phyloP scores from a whole-genome alignment of 2,329 filamentous ascomycete species.

The Botrytis fragariae region DNA sequence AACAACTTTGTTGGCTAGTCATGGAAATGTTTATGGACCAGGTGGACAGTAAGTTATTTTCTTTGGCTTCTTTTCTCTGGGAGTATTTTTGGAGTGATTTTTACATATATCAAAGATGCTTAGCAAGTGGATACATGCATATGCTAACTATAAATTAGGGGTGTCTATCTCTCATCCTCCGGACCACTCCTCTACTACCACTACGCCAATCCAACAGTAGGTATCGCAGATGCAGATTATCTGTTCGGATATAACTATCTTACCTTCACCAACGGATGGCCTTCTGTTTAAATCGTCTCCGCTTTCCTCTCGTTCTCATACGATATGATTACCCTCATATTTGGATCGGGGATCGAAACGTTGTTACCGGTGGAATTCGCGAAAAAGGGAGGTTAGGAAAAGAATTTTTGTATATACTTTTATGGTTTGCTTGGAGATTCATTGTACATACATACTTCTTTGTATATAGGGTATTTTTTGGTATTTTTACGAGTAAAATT shows the following conservation, averaged over 20 bases:
- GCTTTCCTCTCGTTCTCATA: not conserved
- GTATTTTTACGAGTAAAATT: too few relatives aligned
- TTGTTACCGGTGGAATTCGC: too few relatives aligned
- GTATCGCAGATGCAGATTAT: constrained; percentile 47
- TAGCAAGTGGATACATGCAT: too few relatives aligned
- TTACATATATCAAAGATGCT: too few relatives aligned
- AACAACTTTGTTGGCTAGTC: constrained; percentile 57
- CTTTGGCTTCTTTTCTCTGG: too few relatives aligned
- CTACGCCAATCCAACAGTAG: constrained; percentile 54
- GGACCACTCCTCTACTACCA: constrained; percentile 53
- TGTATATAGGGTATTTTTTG: too few relatives aligned
- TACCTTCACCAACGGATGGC: constrained; percentile 45
- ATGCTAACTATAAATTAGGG: constrained; percentile 36
- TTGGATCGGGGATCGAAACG: too few relatives aligned
- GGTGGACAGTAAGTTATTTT: constrained; percentile 59
- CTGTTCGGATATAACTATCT: constrained; percentile 47
- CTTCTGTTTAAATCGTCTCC: constrained; percentile 36
- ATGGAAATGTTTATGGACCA: constrained; percentile 61
- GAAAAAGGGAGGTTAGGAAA: too few relatives aligned
- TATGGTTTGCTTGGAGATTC: too few relatives aligned
- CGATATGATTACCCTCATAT: not conserved
- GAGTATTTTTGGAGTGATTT: too few relatives aligned
- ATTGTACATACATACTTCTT: too few relatives aligned
- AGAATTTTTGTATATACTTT: too few relatives aligned
- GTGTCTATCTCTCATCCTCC: constrained; percentile 13